A percentile compares a stretch with the other conserved stretches of the same genome.
These are phyloP conservation scores for Tausonia pullulans DNA, from an alignment of 1,284 basidiomycete genomes.

Conservation along the genomic window DNA sequence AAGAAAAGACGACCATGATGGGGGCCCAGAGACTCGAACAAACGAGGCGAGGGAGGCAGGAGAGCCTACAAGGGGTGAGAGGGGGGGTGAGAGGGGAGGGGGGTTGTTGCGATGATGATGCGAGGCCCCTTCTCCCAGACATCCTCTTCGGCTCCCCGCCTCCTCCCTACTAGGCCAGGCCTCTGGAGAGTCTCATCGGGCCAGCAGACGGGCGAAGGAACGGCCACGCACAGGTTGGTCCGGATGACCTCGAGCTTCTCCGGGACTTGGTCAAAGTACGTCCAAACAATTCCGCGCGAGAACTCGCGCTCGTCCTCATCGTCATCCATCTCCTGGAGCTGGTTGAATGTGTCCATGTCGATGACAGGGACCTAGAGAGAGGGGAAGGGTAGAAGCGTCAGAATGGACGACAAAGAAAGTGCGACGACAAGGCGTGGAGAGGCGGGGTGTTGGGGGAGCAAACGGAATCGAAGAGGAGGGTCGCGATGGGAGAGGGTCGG, in stretches of 20 bases:
- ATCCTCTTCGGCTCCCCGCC: too few species aligned
- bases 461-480: background rate
- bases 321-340: conserved; percentile 85
- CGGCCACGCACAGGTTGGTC: conserved; percentile 53
- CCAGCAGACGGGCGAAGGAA: background rate
- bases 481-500: background rate
- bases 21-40: too few species aligned
- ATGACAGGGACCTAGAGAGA: conserved; percentile 35
- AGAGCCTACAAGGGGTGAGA: too few species aligned
- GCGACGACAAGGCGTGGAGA: background rate
- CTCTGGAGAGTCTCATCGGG: background rate
- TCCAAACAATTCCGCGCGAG: conserved; percentile 60
- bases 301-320: conserved; percentile 63
- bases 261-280: conserved; percentile 67
- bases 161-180: too few species aligned
- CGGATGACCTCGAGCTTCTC: conserved; percentile 70
- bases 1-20: too few species aligned
- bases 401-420: background rate
- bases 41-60: too few species aligned
- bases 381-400: background rate
- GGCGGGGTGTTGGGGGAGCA: background rate
- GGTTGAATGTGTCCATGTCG: conserved; percentile 66
- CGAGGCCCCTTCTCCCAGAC: background rate
- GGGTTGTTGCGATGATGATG: too few species aligned
- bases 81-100: too few species aligned